Conservation (phyloP, 345 rosid species). For the Euclidium syriacum region DNA sequence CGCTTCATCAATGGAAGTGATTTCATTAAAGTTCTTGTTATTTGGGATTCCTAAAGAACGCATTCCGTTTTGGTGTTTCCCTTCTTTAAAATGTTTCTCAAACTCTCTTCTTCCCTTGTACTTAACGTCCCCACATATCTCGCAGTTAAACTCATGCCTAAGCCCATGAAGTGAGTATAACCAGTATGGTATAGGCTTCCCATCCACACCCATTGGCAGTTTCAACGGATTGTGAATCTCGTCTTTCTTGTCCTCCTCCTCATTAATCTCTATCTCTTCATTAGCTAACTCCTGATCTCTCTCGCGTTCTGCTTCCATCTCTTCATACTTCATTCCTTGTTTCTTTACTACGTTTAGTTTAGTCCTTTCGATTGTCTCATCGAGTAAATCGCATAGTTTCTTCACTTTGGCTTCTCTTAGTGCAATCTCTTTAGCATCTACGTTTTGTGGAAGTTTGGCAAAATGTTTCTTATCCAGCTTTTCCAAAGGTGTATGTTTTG, state of each 20-base stretch:
- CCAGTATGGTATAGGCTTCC: constrained; percentile 99
- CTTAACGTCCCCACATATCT: constrained; percentile 91
- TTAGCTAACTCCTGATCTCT: constrained; percentile 93
- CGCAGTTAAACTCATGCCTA: constrained; percentile 98
- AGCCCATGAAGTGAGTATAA: constrained; percentile 98
- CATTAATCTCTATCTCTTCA: constrained; percentile 90
- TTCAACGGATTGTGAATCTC: constrained; percentile 90
- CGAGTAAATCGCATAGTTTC: constrained; percentile 63
- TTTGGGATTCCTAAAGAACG: constrained; percentile 97
- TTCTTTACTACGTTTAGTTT: constrained; percentile 86
- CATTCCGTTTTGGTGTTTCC: constrained; percentile 99
- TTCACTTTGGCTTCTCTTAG: constrained; percentile 67
- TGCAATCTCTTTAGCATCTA: constrained; percentile 60
- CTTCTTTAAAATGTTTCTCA: constrained; percentile 97
- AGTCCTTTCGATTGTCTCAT: constrained; percentile 71
- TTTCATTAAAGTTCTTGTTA: constrained; percentile 96
- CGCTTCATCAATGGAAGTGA: constrained; percentile 95
- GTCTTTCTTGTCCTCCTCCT: constrained; percentile 95
- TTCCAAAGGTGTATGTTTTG: constrained; percentile 84
- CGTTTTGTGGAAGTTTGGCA: constrained; percentile 63
- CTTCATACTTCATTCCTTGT: constrained; percentile 90
- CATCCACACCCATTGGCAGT: constrained; percentile 99
- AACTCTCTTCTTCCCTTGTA: constrained; percentile 98
- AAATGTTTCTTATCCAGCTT: constrained; percentile 88
- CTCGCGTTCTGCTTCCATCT: constrained; percentile 94